These are phyloP conservation scores for Podospora fimiseda DNA, from an alignment of 495 filamentous ascomycete genomes.

Conservation along the genomic window DNA sequence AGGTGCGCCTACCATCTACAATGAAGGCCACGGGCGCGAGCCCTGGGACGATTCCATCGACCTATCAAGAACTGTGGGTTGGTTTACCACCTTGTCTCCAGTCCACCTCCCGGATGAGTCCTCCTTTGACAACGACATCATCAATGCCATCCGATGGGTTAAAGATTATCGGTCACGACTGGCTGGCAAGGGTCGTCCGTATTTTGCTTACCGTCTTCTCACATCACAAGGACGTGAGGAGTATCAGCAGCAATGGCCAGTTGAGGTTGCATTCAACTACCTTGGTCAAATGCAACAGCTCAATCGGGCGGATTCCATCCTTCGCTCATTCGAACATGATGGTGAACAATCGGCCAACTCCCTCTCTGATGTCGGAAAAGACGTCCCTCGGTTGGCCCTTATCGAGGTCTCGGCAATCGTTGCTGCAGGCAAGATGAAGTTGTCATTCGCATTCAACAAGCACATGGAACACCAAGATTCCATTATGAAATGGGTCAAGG, in stretches of 20 bases:
- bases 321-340: conserved; percentile 37
- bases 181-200: conserved; percentile 27
- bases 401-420: conserved; percentile 34
- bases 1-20: conserved; percentile 40
- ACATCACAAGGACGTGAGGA: conserved; percentile 30
- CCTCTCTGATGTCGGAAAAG: conserved; percentile 36
- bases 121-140: conserved; percentile 10
- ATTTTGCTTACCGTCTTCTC: conserved; percentile 34
- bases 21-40: conserved; percentile 31
- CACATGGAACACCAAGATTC: conserved; percentile 47
- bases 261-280: conserved; percentile 59
- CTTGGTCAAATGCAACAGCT: conserved; percentile 39
- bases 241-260: conserved; percentile 39
- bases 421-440: conserved; percentile 38
- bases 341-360: conserved; percentile 21
- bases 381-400: conserved; percentile 52
- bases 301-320: conserved; percentile 44
- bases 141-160: conserved; percentile 20
- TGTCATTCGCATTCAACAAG: conserved; percentile 53
- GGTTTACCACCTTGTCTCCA: conserved; percentile 28
- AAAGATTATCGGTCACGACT: conserved; percentile 25
- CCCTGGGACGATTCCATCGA: conserved; percentile 17
- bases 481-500: conserved; percentile 44
- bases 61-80: conserved; percentile 25
- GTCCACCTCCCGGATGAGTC: conserved; percentile 30